Conservation (phyloP, 805 yeast genomes). For the Wickerhamomyces silvicola region DNA sequence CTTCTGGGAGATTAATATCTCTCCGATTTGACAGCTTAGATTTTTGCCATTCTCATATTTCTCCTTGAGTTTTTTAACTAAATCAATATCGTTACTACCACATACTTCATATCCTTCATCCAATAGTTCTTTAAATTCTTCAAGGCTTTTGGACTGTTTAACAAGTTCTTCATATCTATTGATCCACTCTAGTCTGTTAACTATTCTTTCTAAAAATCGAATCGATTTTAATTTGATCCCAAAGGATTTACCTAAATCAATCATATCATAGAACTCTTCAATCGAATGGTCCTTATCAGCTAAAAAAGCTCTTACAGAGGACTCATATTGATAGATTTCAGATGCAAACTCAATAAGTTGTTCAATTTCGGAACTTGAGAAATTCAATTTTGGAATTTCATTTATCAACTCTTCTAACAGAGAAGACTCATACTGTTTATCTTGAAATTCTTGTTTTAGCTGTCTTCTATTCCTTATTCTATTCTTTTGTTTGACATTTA, state of each 20-base stretch:
- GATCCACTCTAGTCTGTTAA: constrained; percentile 35
- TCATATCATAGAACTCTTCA: constrained; percentile 45
- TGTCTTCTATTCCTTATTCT: constrained; percentile 23
- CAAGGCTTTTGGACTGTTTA: constrained; percentile 15
- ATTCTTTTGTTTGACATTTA: constrained; percentile 36
- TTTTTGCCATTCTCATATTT: constrained; percentile 11
- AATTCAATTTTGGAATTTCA: constrained; percentile 43
- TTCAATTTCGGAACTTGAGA: constrained; percentile 52
- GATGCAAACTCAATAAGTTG: constrained; percentile 46
- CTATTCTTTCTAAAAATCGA: constrained; percentile 32
- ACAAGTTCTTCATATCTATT: constrained; percentile 19
- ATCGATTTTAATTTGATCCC: constrained; percentile 49
- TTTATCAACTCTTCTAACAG: constrained; percentile 27
- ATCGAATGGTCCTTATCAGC: constrained; percentile 23
- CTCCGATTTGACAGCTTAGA: constrained; percentile 8
- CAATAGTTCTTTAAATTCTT: constrained; percentile 17
- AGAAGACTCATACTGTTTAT: constrained; percentile 11
- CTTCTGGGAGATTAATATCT: constrained; percentile 3
- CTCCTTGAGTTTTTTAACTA: constrained; percentile 7
- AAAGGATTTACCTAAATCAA: constrained; percentile 52
- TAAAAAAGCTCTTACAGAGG: constrained; percentile 36
- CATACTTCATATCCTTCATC: constrained; percentile 22
- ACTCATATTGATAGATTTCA: constrained; percentile 47
- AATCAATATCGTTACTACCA: constrained; percentile 14
- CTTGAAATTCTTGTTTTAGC: constrained; percentile 3